Evolutionary conservation across 371 early-diverging fungal species (phyloP).

Genomic region (Rhizopus stolonifer): DNA sequence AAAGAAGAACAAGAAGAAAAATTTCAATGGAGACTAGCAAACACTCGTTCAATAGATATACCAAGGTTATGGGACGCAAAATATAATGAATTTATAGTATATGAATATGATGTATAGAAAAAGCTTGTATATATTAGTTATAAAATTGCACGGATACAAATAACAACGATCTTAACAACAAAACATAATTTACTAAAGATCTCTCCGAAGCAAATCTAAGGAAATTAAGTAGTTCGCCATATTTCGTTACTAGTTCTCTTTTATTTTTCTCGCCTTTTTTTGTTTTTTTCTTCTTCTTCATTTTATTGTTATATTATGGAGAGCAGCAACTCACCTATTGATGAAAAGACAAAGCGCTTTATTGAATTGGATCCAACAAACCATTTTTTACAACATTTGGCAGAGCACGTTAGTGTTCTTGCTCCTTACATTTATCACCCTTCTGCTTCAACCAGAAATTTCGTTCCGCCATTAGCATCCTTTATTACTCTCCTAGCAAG

Average conservation of each 20-base stretch:
- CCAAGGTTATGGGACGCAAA: not conserved
- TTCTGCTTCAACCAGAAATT: not conserved
- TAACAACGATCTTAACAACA: not conserved
- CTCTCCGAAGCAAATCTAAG: constrained; percentile 1
- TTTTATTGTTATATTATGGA: not conserved
- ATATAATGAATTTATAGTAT: not conserved
- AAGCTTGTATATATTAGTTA: not conserved
- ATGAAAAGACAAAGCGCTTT: not conserved
- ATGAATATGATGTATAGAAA: not conserved
- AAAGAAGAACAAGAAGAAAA: constrained; percentile 21
- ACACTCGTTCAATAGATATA: not conserved
- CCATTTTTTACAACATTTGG: constrained; percentile 4
- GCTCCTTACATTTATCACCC: not conserved
- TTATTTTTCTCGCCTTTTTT: not conserved
- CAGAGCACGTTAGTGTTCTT: not conserved
- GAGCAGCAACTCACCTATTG: constrained; percentile 4
- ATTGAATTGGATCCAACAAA: constrained; percentile 1
- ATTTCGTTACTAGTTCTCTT: not conserved
- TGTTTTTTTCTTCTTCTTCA: not conserved
- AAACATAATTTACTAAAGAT: not conserved
- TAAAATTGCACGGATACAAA: not conserved
- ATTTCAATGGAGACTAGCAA: constrained; percentile 1
- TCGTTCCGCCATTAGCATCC: constrained; percentile 40
- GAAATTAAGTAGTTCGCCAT: not conserved
- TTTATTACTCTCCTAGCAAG: constrained; percentile 58